Conservation (phyloP, 129 eudicot genomes). For the Tagetes patula region DNA sequence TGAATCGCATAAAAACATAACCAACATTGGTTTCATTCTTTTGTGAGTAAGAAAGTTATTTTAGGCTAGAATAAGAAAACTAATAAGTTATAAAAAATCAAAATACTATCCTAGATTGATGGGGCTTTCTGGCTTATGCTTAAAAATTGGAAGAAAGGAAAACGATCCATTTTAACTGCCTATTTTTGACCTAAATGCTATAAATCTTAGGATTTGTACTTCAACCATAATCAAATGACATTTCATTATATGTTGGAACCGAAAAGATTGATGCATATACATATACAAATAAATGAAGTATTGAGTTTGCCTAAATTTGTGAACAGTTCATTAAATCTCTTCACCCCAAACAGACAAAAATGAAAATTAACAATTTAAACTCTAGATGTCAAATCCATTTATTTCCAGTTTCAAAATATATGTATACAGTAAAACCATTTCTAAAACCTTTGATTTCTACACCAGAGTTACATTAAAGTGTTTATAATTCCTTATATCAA, state of each 20-base stretch:
- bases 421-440: not conserved
- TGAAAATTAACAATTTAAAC: not conserved
- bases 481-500: not conserved
- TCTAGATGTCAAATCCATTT: not conserved
- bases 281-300: not conserved
- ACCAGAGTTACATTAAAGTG: not conserved
- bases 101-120: too few relatives aligned
- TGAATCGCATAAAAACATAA: constrained; percentile 1
- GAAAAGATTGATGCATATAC: constrained; percentile 1
- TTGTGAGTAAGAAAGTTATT: not conserved
- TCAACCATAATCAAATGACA: not conserved
- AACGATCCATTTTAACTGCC: not conserved
- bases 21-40: constrained; percentile 1
- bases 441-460: not conserved
- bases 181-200: constrained; percentile 17
- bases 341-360: not conserved
- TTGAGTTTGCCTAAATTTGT: not conserved
- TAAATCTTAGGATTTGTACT: constrained; percentile 4
- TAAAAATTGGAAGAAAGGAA: not conserved
- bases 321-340: not conserved
- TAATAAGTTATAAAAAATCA: not conserved
- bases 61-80: not conserved
- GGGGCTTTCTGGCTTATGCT: not conserved
- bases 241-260: not conserved
- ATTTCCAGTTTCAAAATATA: not conserved